Evolutionary conservation across 2,329 filamentous ascomycete genomes (phyloP), one percentile per base, ranked within the genome.

Genomic region (Beauveria bassiana): DNA sequence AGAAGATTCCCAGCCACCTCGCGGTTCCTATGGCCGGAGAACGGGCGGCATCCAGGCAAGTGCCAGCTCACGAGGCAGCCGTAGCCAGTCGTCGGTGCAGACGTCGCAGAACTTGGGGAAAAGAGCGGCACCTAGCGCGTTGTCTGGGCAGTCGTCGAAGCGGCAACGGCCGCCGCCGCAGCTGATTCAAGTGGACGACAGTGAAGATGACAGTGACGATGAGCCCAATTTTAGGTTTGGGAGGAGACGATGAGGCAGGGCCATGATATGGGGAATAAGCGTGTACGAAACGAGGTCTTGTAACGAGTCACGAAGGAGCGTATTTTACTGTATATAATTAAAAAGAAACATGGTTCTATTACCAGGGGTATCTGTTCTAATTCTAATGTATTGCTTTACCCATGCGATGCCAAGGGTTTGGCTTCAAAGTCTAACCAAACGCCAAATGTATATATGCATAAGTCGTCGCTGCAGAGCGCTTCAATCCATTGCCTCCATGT

Each of bases 401-500:
- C 53, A 24, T 20, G n/a, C 22, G 22, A 6, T 34, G 38, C 16
- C 16, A n/a, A 20, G 34, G 49, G 14, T 16, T 38, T 26, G 8
- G 20, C 14, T 10, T 49, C 8, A 3, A 3, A 38, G 28, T 49
- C 45, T 26, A n/a, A 49, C 31, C 43, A 51, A 59, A 59, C 56
- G 56, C 56, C 45, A 5, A 31, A 22, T 45, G 9, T 51, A n/a
- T 6, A 31, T 24, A 31, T 54, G 42, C 18, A 54, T 38, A 50
- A 50, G 31, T 16, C 4, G 31, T 26, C 18, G 12, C 31, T 6
- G 31, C 10, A 12, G 9, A 9, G 3, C 31, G 8, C 62, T 68
- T 68, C 7, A 86, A 68, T 88, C 85, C 84, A 87, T 86, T 67
- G 81, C 76, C 42, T 86, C 84, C 81, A 86, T 83, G 28, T 73